Percentiles rank a stretch among this genome's conserved stretches.
phyloP scores from a whole-genome alignment of 345 rosid genomes.

The Rhizophora apiculata region DNA sequence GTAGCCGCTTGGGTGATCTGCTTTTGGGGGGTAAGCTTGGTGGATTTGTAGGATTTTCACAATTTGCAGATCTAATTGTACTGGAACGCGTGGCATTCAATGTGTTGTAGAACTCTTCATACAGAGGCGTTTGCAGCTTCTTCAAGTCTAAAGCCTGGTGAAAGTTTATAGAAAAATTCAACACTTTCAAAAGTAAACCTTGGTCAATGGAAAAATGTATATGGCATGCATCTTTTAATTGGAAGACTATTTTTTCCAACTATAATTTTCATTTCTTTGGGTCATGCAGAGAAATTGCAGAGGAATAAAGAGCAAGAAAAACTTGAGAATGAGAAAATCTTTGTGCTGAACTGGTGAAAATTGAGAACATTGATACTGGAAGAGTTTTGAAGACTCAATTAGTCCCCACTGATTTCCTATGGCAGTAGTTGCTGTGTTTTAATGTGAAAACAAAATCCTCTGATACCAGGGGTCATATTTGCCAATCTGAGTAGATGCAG shows the following conservation, averaged over 20 bases:
- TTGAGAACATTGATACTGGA: background rate
- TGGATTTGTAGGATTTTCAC: constrained; percentile 14
- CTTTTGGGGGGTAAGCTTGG: constrained; percentile 40
- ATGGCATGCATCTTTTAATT: background rate
- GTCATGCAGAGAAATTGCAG: background rate
- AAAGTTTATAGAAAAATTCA: background rate
- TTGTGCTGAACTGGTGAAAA: background rate
- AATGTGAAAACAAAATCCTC: too few species aligned
- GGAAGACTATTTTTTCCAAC: background rate
- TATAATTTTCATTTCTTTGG: background rate
- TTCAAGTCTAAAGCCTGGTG: constrained; percentile 41
- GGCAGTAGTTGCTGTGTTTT: background rate
- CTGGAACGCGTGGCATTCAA: constrained; percentile 11
- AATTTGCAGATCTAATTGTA: constrained; percentile 8
- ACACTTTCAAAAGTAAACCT: background rate
- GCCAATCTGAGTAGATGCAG: background rate
- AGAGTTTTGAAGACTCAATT: background rate
- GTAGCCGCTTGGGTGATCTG: constrained; percentile 66
- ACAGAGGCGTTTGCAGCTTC: constrained; percentile 35
- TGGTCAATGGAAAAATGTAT: background rate
- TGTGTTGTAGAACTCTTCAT: constrained; percentile 27
- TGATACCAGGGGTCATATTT: background rate
- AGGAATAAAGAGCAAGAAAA: background rate
- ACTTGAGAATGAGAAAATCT: background rate
- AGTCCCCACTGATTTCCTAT: too few species aligned